These are phyloP conservation scores for Pascua sp. DNA, from an alignment of 1,284 basidiomycete genomes.

Conservation along the genomic window DNA sequence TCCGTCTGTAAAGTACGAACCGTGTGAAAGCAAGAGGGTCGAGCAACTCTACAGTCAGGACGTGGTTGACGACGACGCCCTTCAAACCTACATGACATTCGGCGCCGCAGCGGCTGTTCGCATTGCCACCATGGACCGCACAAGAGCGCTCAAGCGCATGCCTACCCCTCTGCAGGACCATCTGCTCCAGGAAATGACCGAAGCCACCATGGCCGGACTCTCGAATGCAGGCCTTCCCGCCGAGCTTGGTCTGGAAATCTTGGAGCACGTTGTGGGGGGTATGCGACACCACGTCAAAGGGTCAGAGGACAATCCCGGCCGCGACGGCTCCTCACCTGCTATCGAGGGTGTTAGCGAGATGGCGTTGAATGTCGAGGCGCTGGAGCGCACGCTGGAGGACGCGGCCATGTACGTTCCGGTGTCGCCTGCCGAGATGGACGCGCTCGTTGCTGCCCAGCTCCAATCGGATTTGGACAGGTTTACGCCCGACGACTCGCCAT, in stretches of 20 bases:
- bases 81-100: background rate
- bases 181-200: background rate
- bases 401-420: constrained; percentile 1
- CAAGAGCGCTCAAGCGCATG: background rate
- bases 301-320: no score
- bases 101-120: background rate
- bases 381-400: background rate
- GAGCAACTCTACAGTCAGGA: no score
- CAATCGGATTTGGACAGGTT: background rate
- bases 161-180: background rate
- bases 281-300: no score
- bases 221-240: no score
- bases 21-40: no score
- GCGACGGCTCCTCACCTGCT: no score
- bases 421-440: constrained; percentile 1
- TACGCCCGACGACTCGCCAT: background rate
- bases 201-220: no score
- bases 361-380: background rate
- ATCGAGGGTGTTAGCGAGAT: background rate
- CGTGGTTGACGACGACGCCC: no score
- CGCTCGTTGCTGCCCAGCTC: constrained; percentile 1
- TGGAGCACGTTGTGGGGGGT: no score
- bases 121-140: background rate
- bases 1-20: no score
- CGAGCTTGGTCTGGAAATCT: no score